Evolutionary conservation across 768 basidiomycete species (phyloP).

Genomic region (Suillus americanus): DNA sequence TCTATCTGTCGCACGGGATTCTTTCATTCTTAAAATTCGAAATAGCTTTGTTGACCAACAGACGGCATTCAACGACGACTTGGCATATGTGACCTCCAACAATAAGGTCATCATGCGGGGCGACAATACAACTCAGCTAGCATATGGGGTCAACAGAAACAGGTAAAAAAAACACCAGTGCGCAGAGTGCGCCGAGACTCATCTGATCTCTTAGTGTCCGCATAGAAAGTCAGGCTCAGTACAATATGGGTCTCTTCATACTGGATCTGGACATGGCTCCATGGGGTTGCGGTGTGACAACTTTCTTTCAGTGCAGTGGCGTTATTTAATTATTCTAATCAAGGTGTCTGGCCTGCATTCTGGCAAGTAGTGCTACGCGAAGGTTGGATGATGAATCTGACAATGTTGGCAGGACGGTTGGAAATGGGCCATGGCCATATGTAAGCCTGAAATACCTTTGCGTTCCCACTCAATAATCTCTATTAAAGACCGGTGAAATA

Average conservation of each 20-base stretch:
- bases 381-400: not conserved
- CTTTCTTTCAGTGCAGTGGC: slow-evolving; percentile 1
- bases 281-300: slow-evolving; percentile 77
- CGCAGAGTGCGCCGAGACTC: not conserved
- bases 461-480: slow-evolving; percentile 11
- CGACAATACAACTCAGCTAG: slow-evolving; percentile 61
- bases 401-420: slow-evolving; percentile 33
- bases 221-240: slow-evolving; percentile 61
- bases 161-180: slow-evolving; percentile 44
- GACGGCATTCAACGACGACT: slow-evolving; percentile 50
- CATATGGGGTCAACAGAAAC: slow-evolving; percentile 52
- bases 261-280: slow-evolving; percentile 83
- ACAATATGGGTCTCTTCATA: slow-evolving; percentile 80
- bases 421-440: slow-evolving; percentile 59
- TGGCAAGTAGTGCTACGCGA: slow-evolving; percentile 44
- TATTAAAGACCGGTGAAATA: slow-evolving; percentile 67
- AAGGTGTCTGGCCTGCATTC: slow-evolving; percentile 83
- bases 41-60: slow-evolving; percentile 60
- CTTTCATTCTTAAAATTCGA: not conserved
- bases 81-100: slow-evolving; percentile 58
- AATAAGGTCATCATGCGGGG: slow-evolving; percentile 74
- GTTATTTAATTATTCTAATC: slow-evolving; percentile 8
- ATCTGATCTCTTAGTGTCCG: slow-evolving; percentile 55
- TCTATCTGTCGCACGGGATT: not conserved
- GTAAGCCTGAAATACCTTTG: slow-evolving; percentile 38